A percentile compares a stretch with the other conserved stretches of the same genome.
Conservation (phyloP, 2,329 filamentous ascomycete species). For the Cladosporium cucumerinum region DNA sequence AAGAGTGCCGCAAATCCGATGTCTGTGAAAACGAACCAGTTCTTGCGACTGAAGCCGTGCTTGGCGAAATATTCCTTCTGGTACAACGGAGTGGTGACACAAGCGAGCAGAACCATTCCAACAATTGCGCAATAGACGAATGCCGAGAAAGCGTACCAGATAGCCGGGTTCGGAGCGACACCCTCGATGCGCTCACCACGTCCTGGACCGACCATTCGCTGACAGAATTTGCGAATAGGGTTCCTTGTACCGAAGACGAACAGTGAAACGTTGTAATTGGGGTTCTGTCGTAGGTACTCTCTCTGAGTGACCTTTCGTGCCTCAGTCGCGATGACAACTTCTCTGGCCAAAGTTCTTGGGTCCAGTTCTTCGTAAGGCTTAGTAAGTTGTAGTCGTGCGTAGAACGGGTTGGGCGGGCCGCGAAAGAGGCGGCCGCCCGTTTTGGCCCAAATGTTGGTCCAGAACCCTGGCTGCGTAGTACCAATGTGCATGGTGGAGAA, state of each 20-base stretch:
- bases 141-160: conserved; percentile 92
- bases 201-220: conserved; percentile 85
- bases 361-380: conserved; percentile 75
- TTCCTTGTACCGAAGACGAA: conserved; percentile 81
- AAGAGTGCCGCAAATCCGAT: conserved; percentile 86
- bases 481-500: conserved; percentile 13
- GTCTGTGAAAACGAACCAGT: conserved; percentile 96
- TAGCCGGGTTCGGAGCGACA: conserved; percentile 77
- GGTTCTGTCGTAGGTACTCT: conserved; percentile 82
- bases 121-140: conserved; percentile 93
- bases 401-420: conserved; percentile 88
- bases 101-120: conserved; percentile 95
- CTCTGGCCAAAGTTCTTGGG: conserved; percentile 81
- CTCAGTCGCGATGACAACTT: conserved; percentile 80
- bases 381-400: conserved; percentile 71
- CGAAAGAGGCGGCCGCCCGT: conserved; percentile 30
- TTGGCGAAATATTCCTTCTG: conserved; percentile 75
- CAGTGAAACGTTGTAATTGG: conserved; percentile 87
- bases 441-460: conserved; percentile 27
- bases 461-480: conserved; percentile 19
- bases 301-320: conserved; percentile 82
- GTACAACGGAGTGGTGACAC: conserved; percentile 89
- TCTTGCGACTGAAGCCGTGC: conserved; percentile 51
- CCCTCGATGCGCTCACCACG: conserved; percentile 89
- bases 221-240: conserved; percentile 75